Percentiles rank a stretch among this genome's conserved stretches.
Evolutionary conservation across 305 asterid genomes (phyloP).

Genomic region (Stenogyne calaminthoides): DNA sequence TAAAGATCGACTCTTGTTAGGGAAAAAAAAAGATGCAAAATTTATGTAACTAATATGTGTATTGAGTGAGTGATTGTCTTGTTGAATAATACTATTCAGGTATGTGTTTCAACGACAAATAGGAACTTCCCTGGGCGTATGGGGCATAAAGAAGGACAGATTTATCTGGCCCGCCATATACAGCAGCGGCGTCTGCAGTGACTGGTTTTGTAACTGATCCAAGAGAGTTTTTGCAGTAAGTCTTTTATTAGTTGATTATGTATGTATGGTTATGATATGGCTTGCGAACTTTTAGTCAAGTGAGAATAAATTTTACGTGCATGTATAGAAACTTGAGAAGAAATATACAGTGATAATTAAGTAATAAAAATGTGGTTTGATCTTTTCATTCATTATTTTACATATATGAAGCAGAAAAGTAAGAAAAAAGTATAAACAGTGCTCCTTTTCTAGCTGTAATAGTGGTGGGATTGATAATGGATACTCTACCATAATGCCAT

Average conservation of each 20-base stretch:
- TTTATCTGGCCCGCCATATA: slow-evolving; percentile 95
- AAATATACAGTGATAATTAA: no score
- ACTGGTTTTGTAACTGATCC: slow-evolving; percentile 90
- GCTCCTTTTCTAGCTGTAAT: no score
- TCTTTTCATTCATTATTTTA: background rate
- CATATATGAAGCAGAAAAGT: no score
- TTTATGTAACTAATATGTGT: background rate
- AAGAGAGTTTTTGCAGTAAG: slow-evolving; percentile 50
- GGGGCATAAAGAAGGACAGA: slow-evolving; percentile 97
- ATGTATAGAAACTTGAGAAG: no score
- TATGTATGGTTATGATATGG: background rate
- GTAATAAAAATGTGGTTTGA: background rate
- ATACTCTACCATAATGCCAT: no score
- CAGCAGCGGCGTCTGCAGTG: slow-evolving; percentile 91
- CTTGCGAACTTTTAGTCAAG: background rate
- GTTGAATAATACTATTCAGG: slow-evolving; percentile 43
- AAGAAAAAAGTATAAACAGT: no score
- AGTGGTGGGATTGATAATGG: no score
- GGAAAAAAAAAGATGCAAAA: background rate
- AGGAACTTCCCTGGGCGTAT: slow-evolving; percentile 89
- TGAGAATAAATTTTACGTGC: background rate
- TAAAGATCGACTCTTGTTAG: background rate
- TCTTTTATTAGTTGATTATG: background rate
- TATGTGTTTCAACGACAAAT: slow-evolving; percentile 85
- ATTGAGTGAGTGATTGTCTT: background rate